A percentile compares a stretch with the other conserved stretches of the same genome.
Conservation (phyloP, 768 basidiomycete species). For the Hortiboletus campestris region DNA sequence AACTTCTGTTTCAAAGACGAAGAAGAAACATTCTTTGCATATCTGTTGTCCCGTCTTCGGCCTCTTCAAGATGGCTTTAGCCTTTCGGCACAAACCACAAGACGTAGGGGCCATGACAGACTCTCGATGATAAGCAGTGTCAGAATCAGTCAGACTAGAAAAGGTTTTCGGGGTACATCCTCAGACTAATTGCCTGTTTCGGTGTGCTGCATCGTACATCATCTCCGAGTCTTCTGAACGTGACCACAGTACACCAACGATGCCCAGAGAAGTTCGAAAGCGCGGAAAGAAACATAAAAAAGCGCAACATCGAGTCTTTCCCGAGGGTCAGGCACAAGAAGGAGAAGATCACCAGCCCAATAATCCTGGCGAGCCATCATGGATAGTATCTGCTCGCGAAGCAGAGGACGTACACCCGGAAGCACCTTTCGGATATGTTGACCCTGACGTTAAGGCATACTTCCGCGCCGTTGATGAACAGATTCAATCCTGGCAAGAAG, state of each 20-base stretch:
- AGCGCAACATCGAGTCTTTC: constrained; percentile 24
- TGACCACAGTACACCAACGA: constrained; percentile 23
- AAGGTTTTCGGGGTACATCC: background rate
- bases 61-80: constrained; percentile 85
- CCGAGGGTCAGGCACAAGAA: background rate
- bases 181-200: constrained; percentile 11
- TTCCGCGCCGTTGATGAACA: constrained; percentile 87
- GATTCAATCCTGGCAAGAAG: constrained; percentile 79
- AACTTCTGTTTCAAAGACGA: constrained; percentile 96
- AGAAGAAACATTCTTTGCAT: constrained; percentile 94
- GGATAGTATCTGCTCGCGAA: constrained; percentile 55
- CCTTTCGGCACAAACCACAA: constrained; percentile 73
- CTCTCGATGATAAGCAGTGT: background rate
- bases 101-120: constrained; percentile 70
- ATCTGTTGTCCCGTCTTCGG: constrained; percentile 98
- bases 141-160: background rate
- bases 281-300: constrained; percentile 76
- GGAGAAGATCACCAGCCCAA: constrained; percentile 1
- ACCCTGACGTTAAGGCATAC: constrained; percentile 89
- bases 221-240: no score
- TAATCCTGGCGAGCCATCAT: constrained; percentile 54
- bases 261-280: constrained; percentile 77
- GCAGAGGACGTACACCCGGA: constrained; percentile 50
- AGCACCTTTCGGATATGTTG: constrained; percentile 88
- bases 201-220: background rate